These are phyloP conservation scores for Cerrena zonata DNA, from an alignment of 1,284 basidiomycete genomes.

Conservation along the genomic window DNA sequence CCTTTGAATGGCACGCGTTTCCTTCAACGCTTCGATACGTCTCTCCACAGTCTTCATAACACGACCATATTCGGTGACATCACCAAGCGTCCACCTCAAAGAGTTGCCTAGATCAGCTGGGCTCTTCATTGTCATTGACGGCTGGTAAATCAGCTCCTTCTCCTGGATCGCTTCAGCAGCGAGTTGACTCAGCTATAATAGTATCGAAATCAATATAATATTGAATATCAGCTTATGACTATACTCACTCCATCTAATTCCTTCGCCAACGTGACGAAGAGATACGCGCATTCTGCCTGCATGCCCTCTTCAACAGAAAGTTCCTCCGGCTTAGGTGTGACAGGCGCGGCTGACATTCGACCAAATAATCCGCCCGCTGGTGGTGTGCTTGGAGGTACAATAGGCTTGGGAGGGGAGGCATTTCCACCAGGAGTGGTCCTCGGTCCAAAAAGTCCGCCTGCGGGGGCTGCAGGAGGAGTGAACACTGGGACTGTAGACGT, in stretches of 20 bases:
- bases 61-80: conserved; percentile 47
- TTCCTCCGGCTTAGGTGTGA: background rate
- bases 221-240: conserved; percentile 3
- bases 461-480: background rate
- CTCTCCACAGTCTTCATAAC: conserved; percentile 42
- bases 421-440: background rate
- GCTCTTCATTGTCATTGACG: conserved; percentile 30
- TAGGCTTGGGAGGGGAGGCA: background rate
- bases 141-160: conserved; percentile 29
- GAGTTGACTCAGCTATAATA: conserved; percentile 5
- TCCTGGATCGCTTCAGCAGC: conserved; percentile 19
- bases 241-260: conserved; percentile 51
- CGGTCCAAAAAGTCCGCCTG: background rate
- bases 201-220: background rate
- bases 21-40: conserved; percentile 48
- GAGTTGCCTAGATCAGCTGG: conserved; percentile 42
- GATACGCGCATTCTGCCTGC: conserved; percentile 50
- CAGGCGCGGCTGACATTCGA: background rate
- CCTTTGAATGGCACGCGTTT: conserved; percentile 36
- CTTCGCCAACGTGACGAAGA: conserved; percentile 38
- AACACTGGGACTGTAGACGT: background rate
- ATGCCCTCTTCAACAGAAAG: conserved; percentile 46
- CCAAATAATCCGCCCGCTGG: background rate
- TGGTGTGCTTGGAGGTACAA: background rate
- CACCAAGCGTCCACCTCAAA: conserved; percentile 50